A percentile compares a stretch with the other conserved stretches of the same genome.
Conservation (phyloP, 2,329 filamentous ascomycete genomes). For the Sclerotinia borealis region DNA sequence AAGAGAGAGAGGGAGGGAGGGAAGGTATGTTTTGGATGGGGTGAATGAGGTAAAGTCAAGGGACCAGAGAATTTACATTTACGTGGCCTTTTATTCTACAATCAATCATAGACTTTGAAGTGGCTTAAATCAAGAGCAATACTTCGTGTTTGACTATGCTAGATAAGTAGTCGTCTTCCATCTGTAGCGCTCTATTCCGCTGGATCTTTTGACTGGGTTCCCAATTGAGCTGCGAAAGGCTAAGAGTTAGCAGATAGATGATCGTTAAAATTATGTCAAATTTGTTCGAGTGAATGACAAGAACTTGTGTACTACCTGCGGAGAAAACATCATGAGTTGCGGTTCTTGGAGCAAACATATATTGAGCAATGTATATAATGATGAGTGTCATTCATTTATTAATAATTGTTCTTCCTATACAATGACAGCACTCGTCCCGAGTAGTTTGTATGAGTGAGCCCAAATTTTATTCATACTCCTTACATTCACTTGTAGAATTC, state of each 20-base stretch:
- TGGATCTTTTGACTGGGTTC: too few species aligned
- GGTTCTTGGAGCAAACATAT: background rate
- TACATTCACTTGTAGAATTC: background rate
- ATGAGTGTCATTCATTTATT: background rate
- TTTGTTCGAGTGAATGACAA: background rate
- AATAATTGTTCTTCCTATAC: accelerated
- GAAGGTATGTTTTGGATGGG: background rate
- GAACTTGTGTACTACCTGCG: background rate
- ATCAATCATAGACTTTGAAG: too few species aligned
- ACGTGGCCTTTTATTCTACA: too few species aligned
- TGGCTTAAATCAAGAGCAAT: too few species aligned
- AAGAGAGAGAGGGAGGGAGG: background rate
- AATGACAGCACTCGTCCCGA: too few species aligned
- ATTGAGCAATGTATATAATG: background rate
- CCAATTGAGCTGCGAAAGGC: background rate
- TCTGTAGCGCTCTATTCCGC: too few species aligned
- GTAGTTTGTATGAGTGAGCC: background rate
- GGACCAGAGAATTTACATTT: background rate
- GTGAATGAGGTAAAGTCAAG: background rate
- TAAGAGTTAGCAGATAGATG: background rate
- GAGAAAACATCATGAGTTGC: too few species aligned
- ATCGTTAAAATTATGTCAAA: background rate
- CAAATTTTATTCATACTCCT: background rate
- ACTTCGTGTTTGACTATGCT: too few species aligned
- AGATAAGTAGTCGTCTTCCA: too few species aligned